Conservation (phyloP, 192 early-diverging fungal species). For the Pilaira anomala region DNA sequence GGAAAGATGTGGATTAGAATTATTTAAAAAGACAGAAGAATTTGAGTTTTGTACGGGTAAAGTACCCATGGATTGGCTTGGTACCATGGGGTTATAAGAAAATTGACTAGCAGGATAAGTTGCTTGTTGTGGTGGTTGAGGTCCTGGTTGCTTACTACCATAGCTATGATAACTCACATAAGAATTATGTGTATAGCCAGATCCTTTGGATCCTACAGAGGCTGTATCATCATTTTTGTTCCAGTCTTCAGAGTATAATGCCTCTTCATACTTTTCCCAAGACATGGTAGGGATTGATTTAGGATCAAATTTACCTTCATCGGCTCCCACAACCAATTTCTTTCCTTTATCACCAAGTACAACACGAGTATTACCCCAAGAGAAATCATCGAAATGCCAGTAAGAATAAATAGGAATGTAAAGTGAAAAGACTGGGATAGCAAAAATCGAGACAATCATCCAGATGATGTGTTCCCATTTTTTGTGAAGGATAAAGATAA, state of each 20-base stretch:
- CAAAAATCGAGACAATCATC: conserved; percentile 94
- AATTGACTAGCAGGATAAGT: not conserved
- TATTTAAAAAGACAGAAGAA: not conserved
- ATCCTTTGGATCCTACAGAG: conserved; percentile 47
- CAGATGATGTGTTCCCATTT: conserved; percentile 92
- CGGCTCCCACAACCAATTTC: conserved; percentile 53
- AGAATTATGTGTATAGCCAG: conserved; percentile 41
- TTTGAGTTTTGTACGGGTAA: not conserved
- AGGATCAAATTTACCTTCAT: conserved; percentile 75
- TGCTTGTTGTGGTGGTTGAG: not conserved
- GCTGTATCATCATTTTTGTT: conserved; percentile 21
- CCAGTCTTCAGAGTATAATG: conserved; percentile 44
- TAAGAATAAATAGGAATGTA: conserved; percentile 86
- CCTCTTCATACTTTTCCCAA: conserved; percentile 80
- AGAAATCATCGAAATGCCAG: conserved; percentile 99
- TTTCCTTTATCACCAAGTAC: conserved; percentile 84
- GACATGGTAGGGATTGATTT: conserved; percentile 68
- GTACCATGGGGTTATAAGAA: not conserved
- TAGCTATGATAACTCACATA: conserved; percentile 31
- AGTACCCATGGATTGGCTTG: not conserved
- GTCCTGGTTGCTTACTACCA: not conserved
- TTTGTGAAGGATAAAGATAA: conserved; percentile 70
- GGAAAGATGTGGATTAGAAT: not conserved
- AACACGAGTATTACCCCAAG: conserved; percentile 95
- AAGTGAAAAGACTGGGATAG: conserved; percentile 84